phyloP scores from a whole-genome alignment of 805 yeast species.

The Sugiyamaella valdiviana region DNA sequence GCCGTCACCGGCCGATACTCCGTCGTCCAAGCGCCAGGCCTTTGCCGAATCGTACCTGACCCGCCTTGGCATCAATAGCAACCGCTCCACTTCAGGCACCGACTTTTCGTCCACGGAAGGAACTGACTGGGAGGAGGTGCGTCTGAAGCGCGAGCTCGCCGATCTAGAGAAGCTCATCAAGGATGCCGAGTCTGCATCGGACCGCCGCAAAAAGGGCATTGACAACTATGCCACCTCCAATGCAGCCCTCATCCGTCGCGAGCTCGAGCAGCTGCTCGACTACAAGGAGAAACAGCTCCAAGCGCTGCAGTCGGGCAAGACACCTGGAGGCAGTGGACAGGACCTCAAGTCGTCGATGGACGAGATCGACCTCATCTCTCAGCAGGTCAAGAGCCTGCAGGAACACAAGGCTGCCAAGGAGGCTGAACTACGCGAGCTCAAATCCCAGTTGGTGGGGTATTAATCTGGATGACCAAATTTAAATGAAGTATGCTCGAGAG shows the following conservation, averaged over 20 bases:
- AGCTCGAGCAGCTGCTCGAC: constrained; percentile 73
- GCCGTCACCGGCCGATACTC: constrained; percentile 10
- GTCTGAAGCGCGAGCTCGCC: constrained; percentile 69
- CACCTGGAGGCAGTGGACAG: constrained; percentile 5
- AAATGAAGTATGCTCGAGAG: too few species aligned
- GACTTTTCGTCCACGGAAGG: constrained; percentile 56
- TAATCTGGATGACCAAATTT: too few species aligned
- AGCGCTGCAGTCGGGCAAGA: constrained; percentile 32
- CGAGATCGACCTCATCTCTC: constrained; percentile 62
- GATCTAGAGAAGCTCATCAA: constrained; percentile 64
- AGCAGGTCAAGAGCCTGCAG: constrained; percentile 69
- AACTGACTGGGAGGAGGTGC: constrained; percentile 88
- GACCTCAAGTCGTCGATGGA: constrained; percentile 35
- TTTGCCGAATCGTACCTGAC: constrained; percentile 45
- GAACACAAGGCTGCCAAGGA: constrained; percentile 58
- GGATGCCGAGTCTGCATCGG: constrained; percentile 48
- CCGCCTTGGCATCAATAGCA: constrained; percentile 46
- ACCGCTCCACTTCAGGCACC: constrained; percentile 45
- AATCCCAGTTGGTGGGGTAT: constrained; percentile 24
- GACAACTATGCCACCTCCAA: constrained; percentile 30
- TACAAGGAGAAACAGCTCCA: constrained; percentile 62
- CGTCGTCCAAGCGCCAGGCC: constrained; percentile 24
- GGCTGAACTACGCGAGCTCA: constrained; percentile 48
- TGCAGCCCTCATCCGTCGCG: constrained; percentile 44
- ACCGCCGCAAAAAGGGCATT: constrained; percentile 31